Evolutionary conservation across 2,329 filamentous ascomycete genomes (phyloP).

Genomic region (Apiospora rasikravindrae): DNA sequence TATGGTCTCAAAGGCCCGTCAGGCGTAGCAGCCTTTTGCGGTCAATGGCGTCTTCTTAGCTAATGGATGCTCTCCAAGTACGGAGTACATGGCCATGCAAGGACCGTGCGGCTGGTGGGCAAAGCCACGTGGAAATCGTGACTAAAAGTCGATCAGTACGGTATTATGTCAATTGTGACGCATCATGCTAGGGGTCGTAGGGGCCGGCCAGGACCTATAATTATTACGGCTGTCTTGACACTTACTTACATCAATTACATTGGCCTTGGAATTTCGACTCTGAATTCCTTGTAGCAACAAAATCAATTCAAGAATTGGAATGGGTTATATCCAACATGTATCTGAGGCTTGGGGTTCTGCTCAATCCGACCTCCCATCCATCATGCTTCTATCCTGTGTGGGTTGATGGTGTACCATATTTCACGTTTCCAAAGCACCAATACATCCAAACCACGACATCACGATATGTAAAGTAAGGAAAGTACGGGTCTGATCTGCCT

Average conservation of each 20-base stretch:
- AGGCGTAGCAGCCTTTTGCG: not conserved
- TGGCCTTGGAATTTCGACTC: not conserved
- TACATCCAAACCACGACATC: not conserved
- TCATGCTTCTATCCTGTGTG: not conserved
- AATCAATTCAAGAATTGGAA: too few species aligned
- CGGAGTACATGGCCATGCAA: too few species aligned
- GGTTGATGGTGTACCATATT: not conserved
- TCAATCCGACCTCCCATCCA: not conserved
- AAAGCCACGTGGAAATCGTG: not conserved
- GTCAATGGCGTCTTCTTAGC: not conserved
- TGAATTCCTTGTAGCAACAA: too few species aligned
- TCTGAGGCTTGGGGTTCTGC: not conserved
- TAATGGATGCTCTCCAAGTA: not conserved
- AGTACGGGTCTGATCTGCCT: not conserved
- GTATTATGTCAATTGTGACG: not conserved
- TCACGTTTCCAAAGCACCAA: not conserved
- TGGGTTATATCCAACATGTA: not conserved
- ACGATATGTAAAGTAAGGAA: not conserved
- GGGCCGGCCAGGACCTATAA: not conserved
- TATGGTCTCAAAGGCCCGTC: not conserved
- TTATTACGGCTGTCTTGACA: not conserved
- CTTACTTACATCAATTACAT: not conserved
- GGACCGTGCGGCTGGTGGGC: conserved; percentile 10
- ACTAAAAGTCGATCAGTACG: not conserved
- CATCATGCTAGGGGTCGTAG: not conserved